Evolutionary conservation across 345 rosid species (phyloP).

Genomic region (Citrus sp.): DNA sequence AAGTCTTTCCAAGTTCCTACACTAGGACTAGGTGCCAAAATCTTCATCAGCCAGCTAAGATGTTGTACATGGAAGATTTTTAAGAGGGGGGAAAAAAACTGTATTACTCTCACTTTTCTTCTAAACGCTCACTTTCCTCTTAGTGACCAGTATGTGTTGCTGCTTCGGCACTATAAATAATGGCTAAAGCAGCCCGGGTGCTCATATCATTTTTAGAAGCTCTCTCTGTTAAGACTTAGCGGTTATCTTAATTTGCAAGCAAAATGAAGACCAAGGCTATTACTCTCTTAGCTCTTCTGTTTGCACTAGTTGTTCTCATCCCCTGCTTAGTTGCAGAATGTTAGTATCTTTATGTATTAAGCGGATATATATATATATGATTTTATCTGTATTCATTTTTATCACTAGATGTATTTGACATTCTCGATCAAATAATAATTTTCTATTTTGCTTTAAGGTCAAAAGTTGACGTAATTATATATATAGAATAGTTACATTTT

Average conservation of each 20-base stretch:
- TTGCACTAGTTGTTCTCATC: neutral
- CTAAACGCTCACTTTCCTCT: neutral
- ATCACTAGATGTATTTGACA: too few relatives aligned
- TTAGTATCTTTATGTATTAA: neutral
- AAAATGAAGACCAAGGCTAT: slow-evolving; percentile 8
- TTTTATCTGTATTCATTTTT: too few relatives aligned
- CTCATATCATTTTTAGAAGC: neutral
- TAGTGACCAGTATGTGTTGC: neutral
- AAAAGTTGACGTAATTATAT: too few relatives aligned
- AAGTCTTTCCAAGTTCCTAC: neutral
- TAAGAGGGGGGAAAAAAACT: neutral
- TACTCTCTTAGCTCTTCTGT: slow-evolving; percentile 7
- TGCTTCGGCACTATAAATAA: neutral
- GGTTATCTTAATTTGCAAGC: neutral
- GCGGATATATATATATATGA: too few relatives aligned
- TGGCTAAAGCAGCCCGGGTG: neutral
- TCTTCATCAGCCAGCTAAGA: too few relatives aligned
- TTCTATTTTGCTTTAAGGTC: too few relatives aligned
- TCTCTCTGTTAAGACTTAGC: neutral
- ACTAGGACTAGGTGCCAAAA: too few relatives aligned
- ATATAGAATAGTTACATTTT: too few relatives aligned
- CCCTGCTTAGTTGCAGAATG: neutral
- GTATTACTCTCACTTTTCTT: too few relatives aligned
- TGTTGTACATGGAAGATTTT: neutral
- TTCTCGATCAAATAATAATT: too few relatives aligned